Conservation (phyloP, 768 basidiomycete species). For the Chalciporus sphaerocephalus region DNA sequence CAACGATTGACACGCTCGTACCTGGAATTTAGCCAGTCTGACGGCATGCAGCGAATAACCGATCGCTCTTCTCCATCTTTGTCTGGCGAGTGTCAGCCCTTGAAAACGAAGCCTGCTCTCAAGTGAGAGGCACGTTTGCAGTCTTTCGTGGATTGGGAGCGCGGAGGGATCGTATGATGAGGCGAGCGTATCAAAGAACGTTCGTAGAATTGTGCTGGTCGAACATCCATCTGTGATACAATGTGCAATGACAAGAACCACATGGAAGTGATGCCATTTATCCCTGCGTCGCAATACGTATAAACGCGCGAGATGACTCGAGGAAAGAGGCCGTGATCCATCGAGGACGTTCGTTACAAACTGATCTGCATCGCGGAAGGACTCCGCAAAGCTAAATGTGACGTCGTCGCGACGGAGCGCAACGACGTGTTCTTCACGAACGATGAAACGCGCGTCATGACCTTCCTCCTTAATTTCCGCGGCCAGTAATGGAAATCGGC, state of each 20-base stretch:
- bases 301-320: constrained; percentile 11
- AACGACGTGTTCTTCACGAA: constrained; percentile 31
- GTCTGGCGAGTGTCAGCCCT: constrained; percentile 30
- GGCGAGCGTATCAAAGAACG: constrained; percentile 40
- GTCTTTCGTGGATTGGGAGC: constrained; percentile 31
- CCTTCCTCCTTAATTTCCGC: constrained; percentile 35
- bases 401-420: constrained; percentile 36
- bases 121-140: constrained; percentile 39
- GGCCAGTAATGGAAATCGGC: constrained; percentile 46
- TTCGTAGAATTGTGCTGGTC: constrained; percentile 38
- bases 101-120: constrained; percentile 35
- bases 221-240: constrained; percentile 49
- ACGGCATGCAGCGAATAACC: constrained; percentile 35
- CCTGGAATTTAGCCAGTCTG: constrained; percentile 33
- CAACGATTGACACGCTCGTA: constrained; percentile 16
- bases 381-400: constrained; percentile 29
- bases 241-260: constrained; percentile 46
- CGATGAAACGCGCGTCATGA: constrained; percentile 32
- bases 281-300: constrained; percentile 41
- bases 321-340: constrained; percentile 35
- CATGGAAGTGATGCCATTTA: constrained; percentile 34
- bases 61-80: constrained; percentile 45
- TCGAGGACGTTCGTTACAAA: constrained; percentile 33
- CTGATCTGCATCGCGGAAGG: constrained; percentile 32
- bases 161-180: constrained; percentile 7